phyloP scores from a whole-genome alignment of 1,284 basidiomycete species.

The Cryptococcus sp. region DNA sequence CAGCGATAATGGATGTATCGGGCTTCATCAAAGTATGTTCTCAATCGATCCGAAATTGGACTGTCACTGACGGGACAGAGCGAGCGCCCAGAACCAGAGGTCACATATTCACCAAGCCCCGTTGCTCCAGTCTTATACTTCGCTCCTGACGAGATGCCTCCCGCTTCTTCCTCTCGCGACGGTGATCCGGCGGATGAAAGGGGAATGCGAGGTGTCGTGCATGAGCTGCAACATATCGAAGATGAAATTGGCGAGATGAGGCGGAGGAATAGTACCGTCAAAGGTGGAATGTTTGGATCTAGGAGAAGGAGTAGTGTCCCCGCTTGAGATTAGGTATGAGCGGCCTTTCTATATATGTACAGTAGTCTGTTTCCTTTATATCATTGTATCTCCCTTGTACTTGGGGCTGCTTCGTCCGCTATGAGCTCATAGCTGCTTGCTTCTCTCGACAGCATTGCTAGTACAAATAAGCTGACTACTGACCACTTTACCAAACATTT shows the following conservation, averaged over 20 bases:
- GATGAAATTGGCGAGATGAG: not conserved
- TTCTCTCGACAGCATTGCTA: no score
- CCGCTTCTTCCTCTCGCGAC: no score
- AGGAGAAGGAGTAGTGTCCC: not conserved
- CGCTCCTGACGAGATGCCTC: not conserved
- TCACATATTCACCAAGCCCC: not conserved
- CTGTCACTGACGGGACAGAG: not conserved
- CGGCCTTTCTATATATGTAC: no score
- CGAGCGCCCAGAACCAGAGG: not conserved
- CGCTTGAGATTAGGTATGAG: not conserved
- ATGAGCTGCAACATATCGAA: not conserved
- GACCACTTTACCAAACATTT: no score
- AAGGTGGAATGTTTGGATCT: not conserved
- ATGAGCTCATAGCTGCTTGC: no score
- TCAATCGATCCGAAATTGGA: not conserved
- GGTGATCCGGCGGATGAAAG: not conserved
- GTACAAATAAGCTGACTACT: no score
- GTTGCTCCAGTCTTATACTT: not conserved
- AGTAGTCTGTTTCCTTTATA: no score
- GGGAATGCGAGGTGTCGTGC: not conserved
- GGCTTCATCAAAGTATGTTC: not conserved
- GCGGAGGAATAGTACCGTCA: not conserved
- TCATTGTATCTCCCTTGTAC: no score
- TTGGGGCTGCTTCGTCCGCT: no score
- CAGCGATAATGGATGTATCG: not conserved